Evolutionary conservation across 164 flowering plant genomes (phyloP).

Genomic region (Pachysandra terminalis): DNA sequence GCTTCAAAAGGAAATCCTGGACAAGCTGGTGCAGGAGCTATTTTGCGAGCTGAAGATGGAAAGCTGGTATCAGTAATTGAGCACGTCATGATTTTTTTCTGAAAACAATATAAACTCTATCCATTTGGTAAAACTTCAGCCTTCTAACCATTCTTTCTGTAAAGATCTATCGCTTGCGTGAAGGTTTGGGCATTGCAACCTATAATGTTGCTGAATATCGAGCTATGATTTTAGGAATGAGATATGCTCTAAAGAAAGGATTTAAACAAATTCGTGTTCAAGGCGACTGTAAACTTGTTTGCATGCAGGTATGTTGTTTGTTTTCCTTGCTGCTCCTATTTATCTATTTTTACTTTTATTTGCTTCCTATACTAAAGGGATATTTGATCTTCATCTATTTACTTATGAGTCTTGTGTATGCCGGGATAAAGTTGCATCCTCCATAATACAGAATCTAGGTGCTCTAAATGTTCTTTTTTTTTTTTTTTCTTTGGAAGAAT

Average conservation of each 20-base stretch:
- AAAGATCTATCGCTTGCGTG: constrained; percentile 72
- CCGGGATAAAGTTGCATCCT: too few relatives aligned
- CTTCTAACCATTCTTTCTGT: constrained; percentile 10
- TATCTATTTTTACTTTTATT: too few relatives aligned
- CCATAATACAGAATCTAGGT: too few relatives aligned
- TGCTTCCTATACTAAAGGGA: too few relatives aligned
- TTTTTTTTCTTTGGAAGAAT: too few relatives aligned
- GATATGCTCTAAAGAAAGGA: constrained; percentile 67
- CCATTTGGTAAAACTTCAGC: background rate
- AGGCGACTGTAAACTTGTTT: constrained; percentile 87
- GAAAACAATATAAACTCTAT: background rate
- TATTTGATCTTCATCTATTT: too few relatives aligned
- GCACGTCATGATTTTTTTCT: constrained; percentile 7
- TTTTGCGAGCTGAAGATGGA: too few relatives aligned
- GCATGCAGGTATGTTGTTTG: constrained; percentile 62
- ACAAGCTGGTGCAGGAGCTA: constrained; percentile 90
- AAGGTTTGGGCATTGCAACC: constrained; percentile 75
- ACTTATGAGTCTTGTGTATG: too few relatives aligned
- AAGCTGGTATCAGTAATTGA: constrained; percentile 41
- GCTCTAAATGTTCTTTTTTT: too few relatives aligned
- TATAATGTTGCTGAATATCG: too few relatives aligned
- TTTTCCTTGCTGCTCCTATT: background rate
- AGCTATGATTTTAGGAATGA: constrained; percentile 68
- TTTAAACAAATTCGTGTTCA: constrained; percentile 51
- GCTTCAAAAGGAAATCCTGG: constrained; percentile 98